Evolutionary conservation across 2,329 filamentous ascomycete genomes (phyloP), one percentile per base, ranked within the genome.

Genomic region (Phialophora chinensis): DNA sequence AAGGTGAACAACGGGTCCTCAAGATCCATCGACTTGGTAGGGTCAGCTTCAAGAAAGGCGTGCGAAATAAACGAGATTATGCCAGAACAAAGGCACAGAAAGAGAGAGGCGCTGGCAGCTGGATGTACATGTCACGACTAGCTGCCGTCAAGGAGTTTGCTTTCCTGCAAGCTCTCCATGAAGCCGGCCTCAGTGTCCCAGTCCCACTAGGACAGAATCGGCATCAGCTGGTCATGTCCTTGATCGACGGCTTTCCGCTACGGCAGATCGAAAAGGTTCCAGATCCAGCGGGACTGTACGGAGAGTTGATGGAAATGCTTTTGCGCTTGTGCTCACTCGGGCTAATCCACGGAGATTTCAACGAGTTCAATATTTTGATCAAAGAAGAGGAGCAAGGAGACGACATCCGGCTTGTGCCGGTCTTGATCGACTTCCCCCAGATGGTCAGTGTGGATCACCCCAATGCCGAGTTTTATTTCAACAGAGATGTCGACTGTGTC

Each of bases 311-410:
- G 75, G 85, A 88, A 50, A 86, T 97, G 73, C 92, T 99, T 63
- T 82, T 99, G 52, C 87, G 89, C 31, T 84, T 99, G 49, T 94
- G 95, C 5, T 88, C 88, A 68, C 88, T 93, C 72, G 95, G 95
- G 6, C 82, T 99, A 56, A 99, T 99, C 68, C 95, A 99, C 76
- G 95, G 95, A 69, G 95, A 99, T 77, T 99, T 96, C 82, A 99
- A 99, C 82, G 96, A 99, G 79, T 99, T 99, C 85, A 99, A 99
- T 78, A 94, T 99, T 70, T 83, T 99, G 38, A 89, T 99, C 77
- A 92, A 95, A 76, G 94, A 98, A 77, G 87, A 83, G 56, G 67
- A 69, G 53, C 58, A 63, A 12, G 63, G 53, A 23, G 66, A 62
- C 17, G 62, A 68, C 5, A 63, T 72, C 53, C 67, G 78, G 38